Conservation (phyloP, 2,329 filamentous ascomycete species). For the Microsporum canis region DNA sequence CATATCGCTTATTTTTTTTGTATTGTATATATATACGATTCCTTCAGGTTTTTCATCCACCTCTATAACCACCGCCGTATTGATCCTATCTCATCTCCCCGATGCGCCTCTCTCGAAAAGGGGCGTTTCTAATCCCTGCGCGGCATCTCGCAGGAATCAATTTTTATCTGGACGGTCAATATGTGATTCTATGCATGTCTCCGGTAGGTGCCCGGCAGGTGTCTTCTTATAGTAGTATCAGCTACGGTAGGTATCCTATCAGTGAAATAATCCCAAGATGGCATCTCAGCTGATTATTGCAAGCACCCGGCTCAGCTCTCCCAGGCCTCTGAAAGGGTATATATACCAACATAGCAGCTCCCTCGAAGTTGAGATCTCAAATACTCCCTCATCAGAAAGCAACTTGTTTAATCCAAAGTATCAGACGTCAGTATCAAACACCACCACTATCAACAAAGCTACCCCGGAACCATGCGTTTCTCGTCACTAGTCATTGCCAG, state of each 20-base stretch:
- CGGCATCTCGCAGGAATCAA: neutral
- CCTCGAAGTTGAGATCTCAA: neutral
- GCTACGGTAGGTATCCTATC: neutral
- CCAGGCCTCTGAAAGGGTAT: neutral
- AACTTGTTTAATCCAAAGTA: neutral
- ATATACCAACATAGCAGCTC: neutral
- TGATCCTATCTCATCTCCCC: neutral
- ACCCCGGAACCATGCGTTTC: constrained; percentile 4
- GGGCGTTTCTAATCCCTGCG: neutral
- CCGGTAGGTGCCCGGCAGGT: neutral
- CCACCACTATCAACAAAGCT: neutral
- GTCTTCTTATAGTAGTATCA: neutral
- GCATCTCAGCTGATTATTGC: neutral
- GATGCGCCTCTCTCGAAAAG: neutral
- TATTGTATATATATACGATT: neutral
- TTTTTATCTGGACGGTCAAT: too few species aligned
- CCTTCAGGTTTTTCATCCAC: neutral
- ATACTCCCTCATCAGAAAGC: neutral
- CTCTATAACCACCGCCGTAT: neutral
- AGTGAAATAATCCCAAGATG: neutral
- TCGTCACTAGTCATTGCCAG: neutral
- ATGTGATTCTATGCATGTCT: neutral
- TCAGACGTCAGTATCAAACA: neutral
- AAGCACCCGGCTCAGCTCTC: neutral
- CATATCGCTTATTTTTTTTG: neutral